Conservation (phyloP, 1,284 basidiomycete genomes). For the Apiotrichum mycotoxinovorans region DNA sequence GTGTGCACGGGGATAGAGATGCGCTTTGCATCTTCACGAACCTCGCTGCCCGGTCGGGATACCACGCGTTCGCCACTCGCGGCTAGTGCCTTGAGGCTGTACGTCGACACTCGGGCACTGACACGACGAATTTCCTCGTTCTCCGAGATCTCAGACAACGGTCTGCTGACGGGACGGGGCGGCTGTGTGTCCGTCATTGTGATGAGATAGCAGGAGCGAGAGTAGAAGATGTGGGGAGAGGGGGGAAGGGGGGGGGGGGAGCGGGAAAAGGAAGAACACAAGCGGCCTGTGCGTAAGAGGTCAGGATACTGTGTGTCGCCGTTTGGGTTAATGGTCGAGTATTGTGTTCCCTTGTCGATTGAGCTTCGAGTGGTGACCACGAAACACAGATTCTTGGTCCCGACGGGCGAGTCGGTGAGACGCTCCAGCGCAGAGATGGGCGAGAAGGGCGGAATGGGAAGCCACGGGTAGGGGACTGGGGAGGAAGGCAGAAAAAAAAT, state of each 20-base stretch:
- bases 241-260: neutral
- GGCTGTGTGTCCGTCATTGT: constrained; percentile 13
- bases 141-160: constrained; percentile 23
- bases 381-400: no score
- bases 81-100: constrained; percentile 17
- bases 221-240: neutral
- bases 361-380: no score
- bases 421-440: no score
- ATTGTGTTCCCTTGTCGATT: no score
- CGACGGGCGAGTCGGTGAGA: no score
- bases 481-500: no score
- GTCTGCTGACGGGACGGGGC: constrained; percentile 10
- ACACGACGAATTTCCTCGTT: constrained; percentile 18
- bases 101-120: constrained; percentile 18
- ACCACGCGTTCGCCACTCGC: constrained; percentile 2
- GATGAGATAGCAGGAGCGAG: neutral
- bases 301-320: neutral
- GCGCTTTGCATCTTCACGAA: constrained; percentile 28
- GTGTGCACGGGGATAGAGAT: constrained; percentile 32
- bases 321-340: neutral
- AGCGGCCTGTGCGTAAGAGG: neutral
- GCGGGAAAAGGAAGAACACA: neutral
- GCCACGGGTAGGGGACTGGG: no score
- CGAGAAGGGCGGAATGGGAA: no score
- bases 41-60: constrained; percentile 33